Conservation (phyloP, 2,329 filamentous ascomycete species). For the Trichophyton equinum region DNA sequence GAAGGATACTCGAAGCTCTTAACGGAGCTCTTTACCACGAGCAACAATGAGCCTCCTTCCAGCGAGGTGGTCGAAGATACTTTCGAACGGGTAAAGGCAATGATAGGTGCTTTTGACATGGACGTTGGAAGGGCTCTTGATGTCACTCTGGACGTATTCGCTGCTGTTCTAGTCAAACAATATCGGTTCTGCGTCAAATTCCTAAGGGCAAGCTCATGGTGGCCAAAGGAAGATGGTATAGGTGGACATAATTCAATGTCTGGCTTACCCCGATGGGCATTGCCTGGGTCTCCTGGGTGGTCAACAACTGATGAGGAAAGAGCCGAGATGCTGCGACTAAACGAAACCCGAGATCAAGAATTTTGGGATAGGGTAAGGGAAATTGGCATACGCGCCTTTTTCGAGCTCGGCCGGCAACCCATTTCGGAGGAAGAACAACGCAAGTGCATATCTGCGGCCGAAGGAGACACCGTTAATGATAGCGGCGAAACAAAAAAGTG, state of each 20-base stretch:
- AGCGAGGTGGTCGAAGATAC: constrained; percentile 68
- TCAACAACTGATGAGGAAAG: constrained; percentile 57
- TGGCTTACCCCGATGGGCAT: constrained; percentile 74
- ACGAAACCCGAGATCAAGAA: constrained; percentile 52
- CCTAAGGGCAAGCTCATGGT: constrained; percentile 86
- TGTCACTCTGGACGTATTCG: constrained; percentile 88
- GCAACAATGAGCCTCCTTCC: constrained; percentile 58
- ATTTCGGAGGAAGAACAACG: constrained; percentile 48
- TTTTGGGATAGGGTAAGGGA: constrained; percentile 77
- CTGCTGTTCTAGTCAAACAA: constrained; percentile 83
- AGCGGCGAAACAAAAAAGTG: constrained; percentile 54
- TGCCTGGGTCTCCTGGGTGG: constrained; percentile 56
- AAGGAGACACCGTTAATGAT: constrained; percentile 29
- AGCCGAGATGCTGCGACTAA: constrained; percentile 42
- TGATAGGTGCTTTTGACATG: constrained; percentile 93
- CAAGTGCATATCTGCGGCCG: constrained; percentile 32
- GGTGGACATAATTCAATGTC: constrained; percentile 31
- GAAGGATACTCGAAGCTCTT: constrained; percentile 95
- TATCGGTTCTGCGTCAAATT: constrained; percentile 92
- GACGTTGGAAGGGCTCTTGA: constrained; percentile 92
- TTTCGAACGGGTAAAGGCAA: constrained; percentile 81
- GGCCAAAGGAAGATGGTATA: constrained; percentile 57
- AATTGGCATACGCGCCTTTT: constrained; percentile 70
- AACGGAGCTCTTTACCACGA: constrained; percentile 87
- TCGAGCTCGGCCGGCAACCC: constrained; percentile 67